phyloP scores from a whole-genome alignment of 768 basidiomycete genomes.

The Exidia glandulosa region DNA sequence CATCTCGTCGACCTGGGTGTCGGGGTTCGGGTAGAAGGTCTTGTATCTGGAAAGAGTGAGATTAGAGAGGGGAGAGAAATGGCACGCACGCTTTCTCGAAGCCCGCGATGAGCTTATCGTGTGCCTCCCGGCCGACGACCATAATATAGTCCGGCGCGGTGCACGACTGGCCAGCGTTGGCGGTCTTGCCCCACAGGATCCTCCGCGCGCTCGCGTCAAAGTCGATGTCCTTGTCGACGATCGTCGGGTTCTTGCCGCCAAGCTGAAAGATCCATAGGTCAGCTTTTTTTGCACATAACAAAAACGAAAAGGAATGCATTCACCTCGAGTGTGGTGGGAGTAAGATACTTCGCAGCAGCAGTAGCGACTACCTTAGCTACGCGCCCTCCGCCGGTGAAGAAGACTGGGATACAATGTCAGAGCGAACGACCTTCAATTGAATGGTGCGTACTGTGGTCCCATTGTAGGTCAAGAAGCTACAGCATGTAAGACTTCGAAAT shows the following conservation, averaged over 20 bases:
- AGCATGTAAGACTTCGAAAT: neutral
- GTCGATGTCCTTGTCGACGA: slow-evolving; percentile 62
- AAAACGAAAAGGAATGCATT: slow-evolving; percentile 1
- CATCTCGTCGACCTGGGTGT: slow-evolving; percentile 32
- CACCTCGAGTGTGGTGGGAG: slow-evolving; percentile 53
- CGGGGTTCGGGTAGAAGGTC: slow-evolving; percentile 43
- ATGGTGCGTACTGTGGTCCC: slow-evolving; percentile 41
- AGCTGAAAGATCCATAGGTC: slow-evolving; percentile 1
- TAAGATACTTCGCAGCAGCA: slow-evolving; percentile 68
- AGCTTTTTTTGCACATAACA: neutral
- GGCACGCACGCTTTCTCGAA: slow-evolving; percentile 31
- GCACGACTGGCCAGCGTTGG: slow-evolving; percentile 71
- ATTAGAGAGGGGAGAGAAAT: slow-evolving; percentile 16
- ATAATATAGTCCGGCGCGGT: slow-evolving; percentile 44
- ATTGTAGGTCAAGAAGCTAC: slow-evolving; percentile 57
- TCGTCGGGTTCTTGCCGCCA: slow-evolving; percentile 55
- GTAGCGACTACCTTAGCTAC: slow-evolving; percentile 57
- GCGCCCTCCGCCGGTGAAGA: slow-evolving; percentile 35
- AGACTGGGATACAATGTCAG: slow-evolving; percentile 16
- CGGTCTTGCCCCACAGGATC: slow-evolving; percentile 72
- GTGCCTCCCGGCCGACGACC: slow-evolving; percentile 31
- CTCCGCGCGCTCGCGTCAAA: slow-evolving; percentile 53
- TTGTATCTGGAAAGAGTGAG: slow-evolving; percentile 28
- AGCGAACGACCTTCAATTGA: neutral
- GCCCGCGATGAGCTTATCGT: slow-evolving; percentile 29